Evolutionary conservation across 2,329 filamentous ascomycete genomes (phyloP).

Genomic region (Neofusicoccum kwambonambiense): DNA sequence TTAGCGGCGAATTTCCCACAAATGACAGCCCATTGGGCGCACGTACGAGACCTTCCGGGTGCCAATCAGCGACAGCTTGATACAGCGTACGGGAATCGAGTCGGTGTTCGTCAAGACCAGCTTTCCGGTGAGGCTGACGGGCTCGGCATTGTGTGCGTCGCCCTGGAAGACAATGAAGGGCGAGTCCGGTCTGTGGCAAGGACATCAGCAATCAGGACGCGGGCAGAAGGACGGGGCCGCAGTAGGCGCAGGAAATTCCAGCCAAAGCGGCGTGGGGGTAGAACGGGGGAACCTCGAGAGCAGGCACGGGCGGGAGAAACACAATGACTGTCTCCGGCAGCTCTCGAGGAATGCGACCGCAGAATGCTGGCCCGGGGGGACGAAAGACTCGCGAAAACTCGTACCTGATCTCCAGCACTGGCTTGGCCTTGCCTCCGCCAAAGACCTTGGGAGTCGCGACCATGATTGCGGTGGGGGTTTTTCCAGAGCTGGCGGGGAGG

Average conservation of each 20-base stretch:
- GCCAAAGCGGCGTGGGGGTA: neutral
- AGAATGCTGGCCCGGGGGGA: neutral
- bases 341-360: neutral
- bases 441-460: constrained; percentile 36
- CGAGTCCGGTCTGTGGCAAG: constrained; percentile 39
- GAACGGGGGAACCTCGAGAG: neutral
- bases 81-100: constrained; percentile 47
- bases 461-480: constrained; percentile 26
- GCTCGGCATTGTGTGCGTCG: constrained; percentile 45
- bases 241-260: neutral
- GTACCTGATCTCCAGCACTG: constrained; percentile 46
- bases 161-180: constrained; percentile 52
- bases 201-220: neutral
- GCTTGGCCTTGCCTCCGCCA: constrained; percentile 31
- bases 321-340: constrained; percentile 47
- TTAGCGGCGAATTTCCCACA: constrained; percentile 4
- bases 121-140: constrained; percentile 46
- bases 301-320: constrained; percentile 44
- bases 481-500: neutral
- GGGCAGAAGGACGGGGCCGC: neutral
- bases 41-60: constrained; percentile 49
- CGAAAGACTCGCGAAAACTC: constrained; percentile 19
- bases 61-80: constrained; percentile 48
- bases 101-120: constrained; percentile 48
- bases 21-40: constrained; percentile 15